These are phyloP conservation scores for Calonectria ilicicola DNA, from an alignment of 2,329 filamentous ascomycete genomes.

Conservation along the genomic window DNA sequence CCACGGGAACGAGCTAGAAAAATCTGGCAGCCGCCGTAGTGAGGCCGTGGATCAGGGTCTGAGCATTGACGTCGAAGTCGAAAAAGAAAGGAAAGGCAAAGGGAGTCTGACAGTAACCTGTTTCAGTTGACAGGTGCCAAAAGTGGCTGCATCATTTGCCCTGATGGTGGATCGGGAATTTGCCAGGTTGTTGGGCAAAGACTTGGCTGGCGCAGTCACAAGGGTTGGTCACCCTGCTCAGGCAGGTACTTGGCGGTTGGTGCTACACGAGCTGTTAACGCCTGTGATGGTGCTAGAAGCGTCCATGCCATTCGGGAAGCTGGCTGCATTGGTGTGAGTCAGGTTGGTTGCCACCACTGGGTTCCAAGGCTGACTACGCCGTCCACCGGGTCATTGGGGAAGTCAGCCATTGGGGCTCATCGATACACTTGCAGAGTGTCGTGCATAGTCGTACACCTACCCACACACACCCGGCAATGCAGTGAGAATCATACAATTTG, in stretches of 20 bases:
- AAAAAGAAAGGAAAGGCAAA: neutral
- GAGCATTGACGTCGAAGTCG: neutral
- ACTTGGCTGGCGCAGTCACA: slow-evolving; percentile 1
- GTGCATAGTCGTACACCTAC: neutral
- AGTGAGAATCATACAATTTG: neutral
- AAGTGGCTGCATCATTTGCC: slow-evolving; percentile 18
- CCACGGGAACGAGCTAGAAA: slow-evolving; percentile 3
- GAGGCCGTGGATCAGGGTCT: slow-evolving; percentile 5
- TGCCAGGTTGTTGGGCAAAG: slow-evolving; percentile 5
- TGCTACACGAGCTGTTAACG: neutral
- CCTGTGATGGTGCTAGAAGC: slow-evolving; percentile 7
- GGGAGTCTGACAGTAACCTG: neutral
- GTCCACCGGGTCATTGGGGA: neutral
- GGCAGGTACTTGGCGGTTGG: neutral
- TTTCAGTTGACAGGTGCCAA: neutral
- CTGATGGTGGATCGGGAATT: slow-evolving; percentile 6
- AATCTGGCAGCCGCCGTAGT: neutral
- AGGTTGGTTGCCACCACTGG: slow-evolving; percentile 13
- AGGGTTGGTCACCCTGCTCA: neutral
- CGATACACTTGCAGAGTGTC: neutral
- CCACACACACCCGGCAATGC: neutral
- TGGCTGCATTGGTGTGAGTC: slow-evolving; percentile 10
- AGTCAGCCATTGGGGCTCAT: neutral
- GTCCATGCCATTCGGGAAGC: slow-evolving; percentile 4
- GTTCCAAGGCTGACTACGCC: slow-evolving; percentile 9